Conservation (phyloP, 164 flowering plant species). For the Tetracentron sinense region DNA sequence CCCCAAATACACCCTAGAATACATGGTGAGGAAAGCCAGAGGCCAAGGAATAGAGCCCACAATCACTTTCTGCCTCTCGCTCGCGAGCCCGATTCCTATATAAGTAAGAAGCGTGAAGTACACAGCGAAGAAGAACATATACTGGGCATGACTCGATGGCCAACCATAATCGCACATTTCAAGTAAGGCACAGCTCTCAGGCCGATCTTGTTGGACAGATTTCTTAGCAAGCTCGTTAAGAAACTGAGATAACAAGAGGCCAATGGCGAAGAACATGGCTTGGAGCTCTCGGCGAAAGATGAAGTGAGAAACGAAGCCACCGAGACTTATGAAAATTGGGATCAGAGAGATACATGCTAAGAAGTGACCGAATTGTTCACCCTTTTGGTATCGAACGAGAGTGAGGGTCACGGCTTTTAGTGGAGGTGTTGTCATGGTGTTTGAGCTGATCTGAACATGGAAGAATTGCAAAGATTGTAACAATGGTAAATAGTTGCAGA, state of each 20-base stretch:
- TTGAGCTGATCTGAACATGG: neutral
- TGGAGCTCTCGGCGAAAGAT: slow-evolving; percentile 88
- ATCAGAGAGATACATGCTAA: slow-evolving; percentile 88
- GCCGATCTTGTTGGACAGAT: slow-evolving; percentile 73
- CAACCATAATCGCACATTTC: slow-evolving; percentile 96
- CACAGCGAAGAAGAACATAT: slow-evolving; percentile 87
- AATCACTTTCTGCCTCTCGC: slow-evolving; percentile 22
- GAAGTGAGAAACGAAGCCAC: slow-evolving; percentile 80
- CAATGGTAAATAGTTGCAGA: too few relatives aligned
- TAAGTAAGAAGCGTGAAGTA: slow-evolving; percentile 54
- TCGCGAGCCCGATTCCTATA: slow-evolving; percentile 33
- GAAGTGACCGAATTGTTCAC: slow-evolving; percentile 70
- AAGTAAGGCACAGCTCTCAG: slow-evolving; percentile 67
- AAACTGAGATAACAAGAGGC: slow-evolving; percentile 71
- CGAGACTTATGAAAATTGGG: slow-evolving; percentile 83
- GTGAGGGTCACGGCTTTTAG: slow-evolving; percentile 85
- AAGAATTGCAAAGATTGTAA: too few relatives aligned
- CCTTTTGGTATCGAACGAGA: slow-evolving; percentile 72
- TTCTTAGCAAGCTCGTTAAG: slow-evolving; percentile 65
- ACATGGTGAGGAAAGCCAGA: slow-evolving; percentile 68
- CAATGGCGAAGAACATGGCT: slow-evolving; percentile 70
- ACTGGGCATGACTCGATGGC: slow-evolving; percentile 95
- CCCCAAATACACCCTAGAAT: slow-evolving; percentile 89
- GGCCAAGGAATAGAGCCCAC: slow-evolving; percentile 42
- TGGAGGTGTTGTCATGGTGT: slow-evolving; percentile 19